Evolutionary conservation across 2,329 filamentous ascomycete genomes (phyloP).

Genomic region (Monascus ruber): DNA sequence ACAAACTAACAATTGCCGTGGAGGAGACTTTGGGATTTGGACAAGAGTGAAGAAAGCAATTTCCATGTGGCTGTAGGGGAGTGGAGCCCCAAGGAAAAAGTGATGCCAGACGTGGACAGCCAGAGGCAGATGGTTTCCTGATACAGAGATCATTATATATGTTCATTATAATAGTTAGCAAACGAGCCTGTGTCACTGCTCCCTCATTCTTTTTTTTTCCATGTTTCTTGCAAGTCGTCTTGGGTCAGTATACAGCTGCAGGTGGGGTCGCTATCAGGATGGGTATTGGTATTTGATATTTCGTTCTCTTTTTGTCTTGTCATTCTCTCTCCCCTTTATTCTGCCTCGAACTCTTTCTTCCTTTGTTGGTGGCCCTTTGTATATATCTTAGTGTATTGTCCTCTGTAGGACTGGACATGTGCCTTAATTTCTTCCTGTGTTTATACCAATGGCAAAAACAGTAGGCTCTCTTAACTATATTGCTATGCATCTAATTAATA

Average conservation of each 20-base stretch:
- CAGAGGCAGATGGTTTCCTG: not conserved
- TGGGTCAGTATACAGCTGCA: constrained; percentile 1
- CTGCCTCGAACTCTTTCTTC: not conserved
- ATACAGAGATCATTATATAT: not conserved
- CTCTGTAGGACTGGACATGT: constrained; percentile 2
- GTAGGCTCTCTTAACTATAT: no score
- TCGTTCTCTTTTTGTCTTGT: constrained; percentile 6
- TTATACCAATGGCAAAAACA: not conserved
- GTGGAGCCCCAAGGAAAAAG: not conserved
- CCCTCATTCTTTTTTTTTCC: constrained; percentile 1
- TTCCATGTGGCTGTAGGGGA: not conserved
- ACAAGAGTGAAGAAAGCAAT: constrained; percentile 59
- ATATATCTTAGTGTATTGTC: constrained; percentile 1
- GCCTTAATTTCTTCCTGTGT: not conserved
- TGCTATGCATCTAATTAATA: no score
- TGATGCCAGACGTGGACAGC: not conserved
- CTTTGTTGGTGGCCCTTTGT: constrained; percentile 1
- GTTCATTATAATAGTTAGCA: not conserved
- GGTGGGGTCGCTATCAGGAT: no score
- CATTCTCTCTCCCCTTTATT: constrained; percentile 1
- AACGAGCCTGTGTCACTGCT: not conserved
- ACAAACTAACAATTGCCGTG: constrained; percentile 90
- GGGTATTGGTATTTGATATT: no score
- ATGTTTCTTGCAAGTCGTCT: constrained; percentile 4
- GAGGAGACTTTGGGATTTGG: constrained; percentile 99